Percentiles rank a stretch among this genome's conserved stretches.
Conservation (phyloP, 305 asterid species). For the Fraxinus dipetala region DNA sequence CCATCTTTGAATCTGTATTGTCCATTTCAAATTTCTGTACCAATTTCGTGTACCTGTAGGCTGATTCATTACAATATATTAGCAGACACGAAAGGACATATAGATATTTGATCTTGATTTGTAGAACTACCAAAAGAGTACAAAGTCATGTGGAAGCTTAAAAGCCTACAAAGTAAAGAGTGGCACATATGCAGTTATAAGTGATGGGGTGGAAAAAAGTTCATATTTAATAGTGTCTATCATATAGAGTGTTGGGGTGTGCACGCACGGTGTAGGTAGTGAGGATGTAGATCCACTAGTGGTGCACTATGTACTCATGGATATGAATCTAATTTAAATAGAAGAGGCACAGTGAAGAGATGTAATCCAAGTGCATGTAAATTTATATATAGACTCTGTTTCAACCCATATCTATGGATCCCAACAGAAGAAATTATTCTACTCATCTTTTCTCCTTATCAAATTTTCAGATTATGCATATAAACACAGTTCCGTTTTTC, state of each 20-base stretch:
- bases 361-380: neutral
- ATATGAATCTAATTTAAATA: neutral
- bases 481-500: neutral
- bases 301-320: neutral
- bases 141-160: neutral
- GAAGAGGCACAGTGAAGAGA: neutral
- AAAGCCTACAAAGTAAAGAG: neutral
- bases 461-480: neutral
- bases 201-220: neutral
- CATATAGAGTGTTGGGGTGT: neutral
- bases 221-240: neutral
- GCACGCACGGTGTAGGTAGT: neutral
- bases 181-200: neutral
- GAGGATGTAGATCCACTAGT: neutral
- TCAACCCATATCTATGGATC: neutral
- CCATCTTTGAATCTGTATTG: no score
- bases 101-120: no score
- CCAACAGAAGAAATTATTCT: neutral
- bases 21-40: no score
- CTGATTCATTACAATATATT: no score
- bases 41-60: no score
- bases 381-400: neutral
- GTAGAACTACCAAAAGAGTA: neutral
- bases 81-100: no score
- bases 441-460: neutral